phyloP scores from a whole-genome alignment of 78 protist species.

The Pigoraptor vietnamica region DNA sequence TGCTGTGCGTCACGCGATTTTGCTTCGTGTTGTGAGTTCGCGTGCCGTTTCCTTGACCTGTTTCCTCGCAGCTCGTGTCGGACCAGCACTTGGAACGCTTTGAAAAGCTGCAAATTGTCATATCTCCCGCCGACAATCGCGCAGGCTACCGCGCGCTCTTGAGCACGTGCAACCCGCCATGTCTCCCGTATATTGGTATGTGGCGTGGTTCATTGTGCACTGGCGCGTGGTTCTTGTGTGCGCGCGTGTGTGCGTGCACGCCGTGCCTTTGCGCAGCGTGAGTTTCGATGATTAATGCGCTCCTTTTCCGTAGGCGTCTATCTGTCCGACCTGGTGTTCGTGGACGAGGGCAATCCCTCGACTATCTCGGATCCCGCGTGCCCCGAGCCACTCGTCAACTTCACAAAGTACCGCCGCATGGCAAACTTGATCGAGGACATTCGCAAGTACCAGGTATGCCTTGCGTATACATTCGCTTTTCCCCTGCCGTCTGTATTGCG shows the following conservation, averaged over 20 bases:
- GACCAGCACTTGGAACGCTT: not conserved
- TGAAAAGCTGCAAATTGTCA: not conserved
- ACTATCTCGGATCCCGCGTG: not conserved
- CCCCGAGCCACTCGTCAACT: not conserved
- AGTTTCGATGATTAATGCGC: too few relatives aligned
- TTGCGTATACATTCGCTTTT: not conserved
- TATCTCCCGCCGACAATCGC: not conserved
- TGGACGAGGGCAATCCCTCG: not conserved
- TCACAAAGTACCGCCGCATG: not conserved
- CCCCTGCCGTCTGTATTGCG: not conserved
- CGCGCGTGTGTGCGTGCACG: too few relatives aligned
- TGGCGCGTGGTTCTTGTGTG: too few relatives aligned
- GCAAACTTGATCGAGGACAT: not conserved
- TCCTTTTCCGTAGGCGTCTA: conserved; percentile 1
- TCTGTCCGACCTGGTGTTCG: not conserved
- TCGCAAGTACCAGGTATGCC: not conserved
- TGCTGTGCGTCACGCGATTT: not conserved
- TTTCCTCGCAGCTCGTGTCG: not conserved
- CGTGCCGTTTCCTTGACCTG: too few relatives aligned
- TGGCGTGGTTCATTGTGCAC: not conserved
- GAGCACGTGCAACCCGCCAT: not conserved
- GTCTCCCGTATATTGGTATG: not conserved
- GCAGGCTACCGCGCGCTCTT: not conserved
- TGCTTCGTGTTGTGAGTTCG: not conserved
- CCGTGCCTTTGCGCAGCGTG: too few relatives aligned